Evolutionary conservation across 306 rosid genomes (phyloP), one percentile per base, ranked within the genome.

Genomic region (Lagenaria siceraria): DNA sequence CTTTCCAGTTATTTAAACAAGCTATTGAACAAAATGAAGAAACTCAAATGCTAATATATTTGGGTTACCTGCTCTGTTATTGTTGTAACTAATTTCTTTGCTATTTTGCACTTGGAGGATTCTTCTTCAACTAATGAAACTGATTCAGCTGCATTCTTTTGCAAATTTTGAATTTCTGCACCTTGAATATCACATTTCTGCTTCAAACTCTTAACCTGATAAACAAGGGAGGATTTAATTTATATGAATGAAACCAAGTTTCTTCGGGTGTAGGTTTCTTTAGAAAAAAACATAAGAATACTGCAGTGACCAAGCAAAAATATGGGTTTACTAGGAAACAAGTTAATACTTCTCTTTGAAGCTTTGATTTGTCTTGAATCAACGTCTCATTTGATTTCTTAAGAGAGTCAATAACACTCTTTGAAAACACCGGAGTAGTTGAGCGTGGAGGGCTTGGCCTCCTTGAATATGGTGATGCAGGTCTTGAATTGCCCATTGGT

Each of bases 391-490:
- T 96, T 68, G 89, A 87, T 82, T 81, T 90, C 89, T 76, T 92
- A 46, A 96, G 87, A 83, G 84, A 88, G 31, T 96, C 99, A 38
- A 96, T 87, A 62, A 96, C 85, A 78, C 94, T 88, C 87, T 82
- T 90, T 27, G 98, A 96, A 80, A 90, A 90, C 82, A 88, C 87
- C 19, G 96, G 96, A 81, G 89, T 82, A 24, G 76, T 33, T 72
- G 89, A 85, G 14, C 90, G 91, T 10, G 97, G 93, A 56, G 97
- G 96, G 88, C 99, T 96, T 49, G 90, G 96, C 83, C 84, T 87
- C 82, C 87, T 88, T 69, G 92, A 36, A 78, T 84, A 89, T 0
- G 97, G 96, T 59, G 96, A 88, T 63, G 82, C 48, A 65, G 96
- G 63, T 81, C 88, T 92, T 10, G 92, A 79, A 80, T 35, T 76